Evolutionary conservation across 305 asterid genomes (phyloP), one percentile per base, ranked within the genome.

Genomic region (Fraxinus sp.): DNA sequence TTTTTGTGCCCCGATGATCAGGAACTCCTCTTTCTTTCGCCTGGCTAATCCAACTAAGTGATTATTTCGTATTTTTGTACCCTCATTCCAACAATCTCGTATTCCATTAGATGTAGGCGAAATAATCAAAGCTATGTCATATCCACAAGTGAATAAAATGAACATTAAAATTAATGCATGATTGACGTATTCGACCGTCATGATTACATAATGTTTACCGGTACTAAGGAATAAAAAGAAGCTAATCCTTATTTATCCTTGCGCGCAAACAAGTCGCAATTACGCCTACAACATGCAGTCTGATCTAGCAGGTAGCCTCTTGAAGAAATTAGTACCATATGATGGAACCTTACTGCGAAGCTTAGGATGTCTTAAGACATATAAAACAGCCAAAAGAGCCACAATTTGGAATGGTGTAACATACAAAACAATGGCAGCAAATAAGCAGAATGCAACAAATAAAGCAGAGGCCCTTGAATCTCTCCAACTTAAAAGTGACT

Each of bases 391-490:
- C 74, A 87, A 32, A 78, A 93, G 86, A 33, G 81, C 57, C 81
- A 88, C 89, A 2, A 94, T 36, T 80, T 91, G 93, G 49, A 91
- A 84, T 0, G 98, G 97, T 39, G 94, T 91, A 7, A 92, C 87
- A 78, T 92, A 93, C 72, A 92, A 66, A 66, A 87, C 91, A 2
- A 93, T 22, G 1, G 98, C 98, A 32, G 91, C 86, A 16, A 82
- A 59, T 1, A 94, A 80, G 80, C 97, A 94, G 85, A 93, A 88
- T 2, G 78, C 59, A 52, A 88, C 88, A 80, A 94, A 94, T 83
- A 94, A 78, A 1, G 93, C 97, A 28, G 98, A 89, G 1, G 97
- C 98, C 78, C 97, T 85, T 1, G 98, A 91, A 76, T 94, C 98
- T 76, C 98, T 85, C 98, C 98, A 94, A 78, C 91, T 91, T 81